phyloP scores from a whole-genome alignment of 2,329 filamentous ascomycete genomes.

The Sarocladium brachiariae region DNA sequence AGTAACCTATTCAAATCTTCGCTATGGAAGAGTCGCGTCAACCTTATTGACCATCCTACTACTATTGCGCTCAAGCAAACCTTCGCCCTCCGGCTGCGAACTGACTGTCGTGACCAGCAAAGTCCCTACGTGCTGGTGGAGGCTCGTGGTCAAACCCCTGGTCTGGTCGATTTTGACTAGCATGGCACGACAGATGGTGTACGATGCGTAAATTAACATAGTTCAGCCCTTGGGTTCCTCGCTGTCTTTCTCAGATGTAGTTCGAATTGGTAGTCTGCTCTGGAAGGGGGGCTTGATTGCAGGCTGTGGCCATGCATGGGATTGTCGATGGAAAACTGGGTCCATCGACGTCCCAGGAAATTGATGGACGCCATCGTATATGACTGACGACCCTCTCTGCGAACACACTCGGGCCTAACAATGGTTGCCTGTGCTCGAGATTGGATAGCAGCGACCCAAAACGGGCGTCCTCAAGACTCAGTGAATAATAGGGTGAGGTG shows the following conservation, averaged over 20 bases:
- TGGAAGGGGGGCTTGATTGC: not conserved
- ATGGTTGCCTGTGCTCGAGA: not conserved
- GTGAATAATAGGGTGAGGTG: no score
- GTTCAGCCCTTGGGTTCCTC: no score
- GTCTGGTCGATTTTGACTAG: slow-evolving; percentile 6
- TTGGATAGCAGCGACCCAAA: no score
- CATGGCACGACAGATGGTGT: not conserved
- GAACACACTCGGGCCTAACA: not conserved
- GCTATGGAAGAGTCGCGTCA: not conserved
- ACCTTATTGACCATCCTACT: not conserved
- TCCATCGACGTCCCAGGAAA: slow-evolving; percentile 3
- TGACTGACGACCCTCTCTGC: not conserved
- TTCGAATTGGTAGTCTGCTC: not conserved
- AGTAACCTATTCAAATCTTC: not conserved
- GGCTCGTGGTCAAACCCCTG: not conserved
- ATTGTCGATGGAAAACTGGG: slow-evolving; percentile 6
- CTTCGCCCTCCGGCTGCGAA: not conserved
- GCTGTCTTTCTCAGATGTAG: no score
- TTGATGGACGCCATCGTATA: slow-evolving; percentile 5
- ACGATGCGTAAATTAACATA: slow-evolving; percentile 1
- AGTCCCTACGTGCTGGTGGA: not conserved
- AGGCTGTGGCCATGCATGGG: not conserved
- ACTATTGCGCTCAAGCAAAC: not conserved
- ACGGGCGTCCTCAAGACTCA: no score
- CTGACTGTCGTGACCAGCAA: no score